Conservation (phyloP, 306 rosid species). For the Delonix regia region DNA sequence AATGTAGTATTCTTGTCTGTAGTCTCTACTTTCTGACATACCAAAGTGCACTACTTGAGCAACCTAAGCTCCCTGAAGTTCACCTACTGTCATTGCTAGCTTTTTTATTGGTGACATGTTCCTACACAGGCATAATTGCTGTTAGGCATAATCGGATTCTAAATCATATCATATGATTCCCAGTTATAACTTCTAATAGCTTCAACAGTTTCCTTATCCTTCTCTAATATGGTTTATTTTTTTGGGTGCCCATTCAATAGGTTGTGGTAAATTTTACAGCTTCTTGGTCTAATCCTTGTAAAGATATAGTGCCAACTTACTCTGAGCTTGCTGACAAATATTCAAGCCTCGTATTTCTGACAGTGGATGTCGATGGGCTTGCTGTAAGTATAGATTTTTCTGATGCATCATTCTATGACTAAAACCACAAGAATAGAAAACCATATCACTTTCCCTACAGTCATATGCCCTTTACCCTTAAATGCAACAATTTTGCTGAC, state of each 20-base stretch:
- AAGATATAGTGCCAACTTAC: constrained; percentile 50
- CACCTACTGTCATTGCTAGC: not conserved
- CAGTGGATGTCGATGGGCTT: constrained; percentile 65
- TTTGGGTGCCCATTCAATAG: constrained; percentile 40
- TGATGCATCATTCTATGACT: not conserved
- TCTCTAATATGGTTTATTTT: not conserved
- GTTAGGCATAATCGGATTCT: not conserved
- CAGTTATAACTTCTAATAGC: not conserved
- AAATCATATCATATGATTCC: not conserved
- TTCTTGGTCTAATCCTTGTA: constrained; percentile 74
- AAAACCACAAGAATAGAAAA: not conserved
- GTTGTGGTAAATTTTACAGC: constrained; percentile 74
- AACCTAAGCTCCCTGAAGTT: not conserved
- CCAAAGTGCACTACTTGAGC: not conserved
- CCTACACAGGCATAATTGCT: not conserved
- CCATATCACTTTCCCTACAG: not conserved
- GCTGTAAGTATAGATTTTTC: constrained; percentile 46
- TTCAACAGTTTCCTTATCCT: not conserved
- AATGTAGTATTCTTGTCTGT: not conserved
- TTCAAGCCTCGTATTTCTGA: constrained; percentile 55
- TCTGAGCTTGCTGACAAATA: constrained; percentile 66
- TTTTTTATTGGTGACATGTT: not conserved
- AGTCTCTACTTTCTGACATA: not conserved
- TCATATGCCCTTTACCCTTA: not conserved
- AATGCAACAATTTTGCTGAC: not conserved